phyloP scores from a whole-genome alignment of 129 eudicot genomes.

The Daucus carota region DNA sequence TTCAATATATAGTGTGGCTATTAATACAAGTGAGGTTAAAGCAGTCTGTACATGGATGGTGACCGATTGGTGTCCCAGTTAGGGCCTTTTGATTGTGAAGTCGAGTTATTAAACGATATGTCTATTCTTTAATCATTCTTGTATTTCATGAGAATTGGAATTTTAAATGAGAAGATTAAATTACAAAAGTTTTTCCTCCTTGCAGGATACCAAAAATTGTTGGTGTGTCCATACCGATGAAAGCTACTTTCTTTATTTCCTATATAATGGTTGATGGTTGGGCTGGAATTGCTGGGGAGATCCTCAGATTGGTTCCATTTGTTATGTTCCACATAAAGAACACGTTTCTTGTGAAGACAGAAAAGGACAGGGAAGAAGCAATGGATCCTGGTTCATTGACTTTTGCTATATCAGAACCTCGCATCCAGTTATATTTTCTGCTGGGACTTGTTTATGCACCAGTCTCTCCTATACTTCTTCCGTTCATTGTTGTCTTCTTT shows the following conservation, averaged over 20 bases:
- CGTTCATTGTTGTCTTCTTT: slow-evolving; percentile 75
- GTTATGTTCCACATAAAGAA: slow-evolving; percentile 67
- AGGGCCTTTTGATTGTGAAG: neutral
- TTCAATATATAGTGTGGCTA: neutral
- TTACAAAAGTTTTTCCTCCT: slow-evolving; percentile 5
- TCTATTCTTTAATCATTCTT: neutral
- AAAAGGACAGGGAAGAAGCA: slow-evolving; percentile 78
- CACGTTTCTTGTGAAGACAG: slow-evolving; percentile 73
- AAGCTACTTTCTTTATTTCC: slow-evolving; percentile 86
- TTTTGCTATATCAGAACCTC: slow-evolving; percentile 63
- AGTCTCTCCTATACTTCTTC: slow-evolving; percentile 72
- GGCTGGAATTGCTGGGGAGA: slow-evolving; percentile 89
- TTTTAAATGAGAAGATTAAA: neutral
- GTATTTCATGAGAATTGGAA: neutral
- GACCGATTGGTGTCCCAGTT: neutral
- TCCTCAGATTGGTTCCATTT: slow-evolving; percentile 70
- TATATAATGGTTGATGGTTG: slow-evolving; percentile 91
- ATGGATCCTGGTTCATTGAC: slow-evolving; percentile 76
- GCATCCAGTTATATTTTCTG: slow-evolving; percentile 73
- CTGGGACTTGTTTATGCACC: slow-evolving; percentile 69
- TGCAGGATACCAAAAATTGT: slow-evolving; percentile 74
- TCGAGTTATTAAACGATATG: neutral
- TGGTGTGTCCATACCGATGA: slow-evolving; percentile 86
- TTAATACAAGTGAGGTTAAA: neutral
- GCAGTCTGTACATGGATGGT: neutral